A percentile compares a stretch with the other conserved stretches of the same genome.
Conservation (phyloP, 2,329 filamentous ascomycete species). For the Lachnellula cervina region DNA sequence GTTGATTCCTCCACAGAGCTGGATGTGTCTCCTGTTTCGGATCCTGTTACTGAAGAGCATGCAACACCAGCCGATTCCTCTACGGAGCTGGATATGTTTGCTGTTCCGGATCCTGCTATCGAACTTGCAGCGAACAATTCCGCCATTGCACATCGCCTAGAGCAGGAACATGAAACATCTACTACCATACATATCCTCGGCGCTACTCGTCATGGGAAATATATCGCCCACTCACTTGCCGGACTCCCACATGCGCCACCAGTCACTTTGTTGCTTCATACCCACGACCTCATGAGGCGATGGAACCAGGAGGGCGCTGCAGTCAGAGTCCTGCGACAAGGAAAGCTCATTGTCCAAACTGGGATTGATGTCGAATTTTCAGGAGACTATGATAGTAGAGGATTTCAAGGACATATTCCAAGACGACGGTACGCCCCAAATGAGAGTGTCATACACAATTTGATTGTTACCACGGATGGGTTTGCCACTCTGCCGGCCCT, state of each 20-base stretch:
- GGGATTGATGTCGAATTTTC: slow-evolving; percentile 30
- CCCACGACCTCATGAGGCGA: slow-evolving; percentile 35
- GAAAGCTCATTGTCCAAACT: slow-evolving; percentile 33
- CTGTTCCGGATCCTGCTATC: neutral
- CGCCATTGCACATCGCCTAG: neutral
- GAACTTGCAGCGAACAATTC: neutral
- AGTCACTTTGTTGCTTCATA: slow-evolving; percentile 58
- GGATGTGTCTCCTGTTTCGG: too few relatives aligned
- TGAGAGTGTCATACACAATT: slow-evolving; percentile 52
- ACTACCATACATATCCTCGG: slow-evolving; percentile 58
- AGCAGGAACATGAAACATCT: neutral
- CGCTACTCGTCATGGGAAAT: slow-evolving; percentile 57
- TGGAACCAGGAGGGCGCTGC: slow-evolving; percentile 44
- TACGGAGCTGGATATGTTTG: too few relatives aligned
- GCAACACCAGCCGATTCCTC: too few relatives aligned
- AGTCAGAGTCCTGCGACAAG: slow-evolving; percentile 43
- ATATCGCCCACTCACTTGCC: slow-evolving; percentile 61
- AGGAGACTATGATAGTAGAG: neutral
- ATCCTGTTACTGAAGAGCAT: too few relatives aligned
- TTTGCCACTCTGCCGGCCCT: slow-evolving; percentile 53
- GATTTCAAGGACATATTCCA: neutral
- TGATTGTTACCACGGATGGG: slow-evolving; percentile 66
- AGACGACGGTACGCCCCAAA: neutral
- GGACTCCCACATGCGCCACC: slow-evolving; percentile 55
- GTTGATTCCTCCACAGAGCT: too few relatives aligned